Evolutionary conservation across 176 grass and related monocot species (phyloP).

Genomic region (Puya raimondii): DNA sequence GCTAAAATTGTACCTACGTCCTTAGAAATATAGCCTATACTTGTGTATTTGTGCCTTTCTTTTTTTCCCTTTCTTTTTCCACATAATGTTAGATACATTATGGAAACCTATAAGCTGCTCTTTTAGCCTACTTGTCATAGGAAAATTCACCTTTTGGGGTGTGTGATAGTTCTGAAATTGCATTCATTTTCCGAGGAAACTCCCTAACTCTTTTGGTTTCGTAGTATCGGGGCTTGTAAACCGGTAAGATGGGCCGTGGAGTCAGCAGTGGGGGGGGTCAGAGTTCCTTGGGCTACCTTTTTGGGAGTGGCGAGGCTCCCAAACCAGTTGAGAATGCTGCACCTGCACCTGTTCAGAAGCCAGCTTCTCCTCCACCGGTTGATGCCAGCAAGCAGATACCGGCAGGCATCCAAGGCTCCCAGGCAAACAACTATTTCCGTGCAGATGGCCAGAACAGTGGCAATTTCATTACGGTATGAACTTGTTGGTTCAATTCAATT

Average conservation of each 20-base stretch:
- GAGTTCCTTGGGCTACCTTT: slow-evolving; percentile 67
- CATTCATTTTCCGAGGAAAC: too few species aligned
- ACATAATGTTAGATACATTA: not conserved
- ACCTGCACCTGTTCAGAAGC: slow-evolving; percentile 14
- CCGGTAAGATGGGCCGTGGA: slow-evolving; percentile 54
- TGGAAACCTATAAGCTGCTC: not conserved
- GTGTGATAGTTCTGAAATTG: not conserved
- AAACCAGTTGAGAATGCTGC: slow-evolving; percentile 26
- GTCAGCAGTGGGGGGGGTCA: slow-evolving; percentile 64
- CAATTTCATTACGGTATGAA: slow-evolving; percentile 67
- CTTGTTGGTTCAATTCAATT: not conserved
- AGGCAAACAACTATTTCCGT: slow-evolving; percentile 54
- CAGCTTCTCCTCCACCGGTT: slow-evolving; percentile 8
- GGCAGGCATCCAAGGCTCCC: slow-evolving; percentile 52
- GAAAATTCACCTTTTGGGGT: not conserved
- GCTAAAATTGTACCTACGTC: too few species aligned
- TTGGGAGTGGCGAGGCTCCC: slow-evolving; percentile 36
- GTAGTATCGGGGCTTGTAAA: not conserved
- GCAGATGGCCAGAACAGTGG: slow-evolving; percentile 72
- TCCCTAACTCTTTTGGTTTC: not conserved
- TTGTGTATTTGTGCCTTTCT: not conserved
- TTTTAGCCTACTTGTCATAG: not conserved
- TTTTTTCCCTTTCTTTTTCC: not conserved
- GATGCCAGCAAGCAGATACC: slow-evolving; percentile 45
- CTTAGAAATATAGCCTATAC: too few species aligned